Evolutionary conservation across 192 early-diverging fungal genomes (phyloP).

Genomic region (Podila minutissima): DNA sequence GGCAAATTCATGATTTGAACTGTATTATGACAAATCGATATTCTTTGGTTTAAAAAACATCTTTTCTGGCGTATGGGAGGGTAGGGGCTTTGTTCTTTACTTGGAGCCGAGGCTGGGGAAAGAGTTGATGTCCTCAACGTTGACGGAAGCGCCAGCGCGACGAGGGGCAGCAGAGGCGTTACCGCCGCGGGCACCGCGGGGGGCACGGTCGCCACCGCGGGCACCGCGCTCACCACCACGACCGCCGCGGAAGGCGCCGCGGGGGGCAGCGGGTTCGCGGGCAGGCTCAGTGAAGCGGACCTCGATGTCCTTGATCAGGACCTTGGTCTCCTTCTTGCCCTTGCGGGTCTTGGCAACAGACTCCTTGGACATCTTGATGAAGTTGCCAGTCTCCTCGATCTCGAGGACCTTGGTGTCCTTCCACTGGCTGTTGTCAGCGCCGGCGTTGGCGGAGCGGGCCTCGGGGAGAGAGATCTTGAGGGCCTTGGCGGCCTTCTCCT

Average conservation of each 20-base stretch:
- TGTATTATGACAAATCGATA: not conserved
- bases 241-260: constrained; percentile 45
- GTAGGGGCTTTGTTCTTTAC: constrained; percentile 19
- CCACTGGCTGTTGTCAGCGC: constrained; percentile 84
- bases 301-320: constrained; percentile 80
- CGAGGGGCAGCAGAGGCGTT: constrained; percentile 39
- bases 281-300: constrained; percentile 62
- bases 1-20: not conserved
- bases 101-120: constrained; percentile 77
- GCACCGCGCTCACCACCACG: constrained; percentile 57
- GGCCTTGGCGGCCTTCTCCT: constrained; percentile 75
- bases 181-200: constrained; percentile 58
- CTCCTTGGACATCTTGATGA: constrained; percentile 73
- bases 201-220: constrained; percentile 45
- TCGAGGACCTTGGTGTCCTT: constrained; percentile 79
- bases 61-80: not conserved
- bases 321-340: constrained; percentile 71
- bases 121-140: constrained; percentile 75
- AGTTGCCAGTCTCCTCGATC: constrained; percentile 81
- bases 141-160: constrained; percentile 65
- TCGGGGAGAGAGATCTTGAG: constrained; percentile 66
- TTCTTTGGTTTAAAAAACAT: not conserved
- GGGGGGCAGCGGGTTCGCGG: constrained; percentile 40
- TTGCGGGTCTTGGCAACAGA: constrained; percentile 48
- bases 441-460: constrained; percentile 90